Evolutionary conservation across 2,329 filamentous ascomycete species (phyloP).

Genomic region (Calonectria hawksworthii): DNA sequence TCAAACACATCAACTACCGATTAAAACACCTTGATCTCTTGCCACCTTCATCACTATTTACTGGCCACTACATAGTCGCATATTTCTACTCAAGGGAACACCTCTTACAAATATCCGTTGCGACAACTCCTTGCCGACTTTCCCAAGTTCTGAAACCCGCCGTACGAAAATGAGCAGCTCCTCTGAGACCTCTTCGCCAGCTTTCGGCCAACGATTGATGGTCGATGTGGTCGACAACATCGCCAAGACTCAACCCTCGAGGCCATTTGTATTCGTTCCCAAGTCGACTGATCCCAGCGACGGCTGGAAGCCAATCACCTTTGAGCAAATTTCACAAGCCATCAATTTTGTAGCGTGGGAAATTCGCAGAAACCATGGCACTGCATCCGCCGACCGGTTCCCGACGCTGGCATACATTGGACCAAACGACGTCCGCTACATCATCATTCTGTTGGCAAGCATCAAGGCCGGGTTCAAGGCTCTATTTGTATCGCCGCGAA

Average conservation of each 20-base stretch:
- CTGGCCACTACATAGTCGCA: not conserved
- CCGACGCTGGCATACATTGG: not conserved
- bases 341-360: not conserved
- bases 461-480: not conserved
- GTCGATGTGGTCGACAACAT: not conserved
- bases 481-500: not conserved
- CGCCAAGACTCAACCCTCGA: not conserved
- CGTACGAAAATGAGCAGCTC: not conserved
- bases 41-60: not conserved
- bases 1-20: not conserved
- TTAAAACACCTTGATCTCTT: not conserved
- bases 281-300: not conserved
- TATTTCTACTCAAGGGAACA: not conserved
- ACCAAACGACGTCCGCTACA: not conserved
- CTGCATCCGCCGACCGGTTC: not conserved
- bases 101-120: too few relatives aligned
- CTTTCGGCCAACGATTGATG: not conserved
- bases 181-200: not conserved
- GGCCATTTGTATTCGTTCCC: not conserved
- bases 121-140: not conserved
- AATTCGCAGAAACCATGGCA: not conserved
- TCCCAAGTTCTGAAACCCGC: not conserved
- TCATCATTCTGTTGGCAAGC: not conserved
- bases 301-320: constrained; percentile 3
- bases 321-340: not conserved